Conservation (phyloP, 306 rosid genomes). For the Glycyrrhiza uralensis region DNA sequence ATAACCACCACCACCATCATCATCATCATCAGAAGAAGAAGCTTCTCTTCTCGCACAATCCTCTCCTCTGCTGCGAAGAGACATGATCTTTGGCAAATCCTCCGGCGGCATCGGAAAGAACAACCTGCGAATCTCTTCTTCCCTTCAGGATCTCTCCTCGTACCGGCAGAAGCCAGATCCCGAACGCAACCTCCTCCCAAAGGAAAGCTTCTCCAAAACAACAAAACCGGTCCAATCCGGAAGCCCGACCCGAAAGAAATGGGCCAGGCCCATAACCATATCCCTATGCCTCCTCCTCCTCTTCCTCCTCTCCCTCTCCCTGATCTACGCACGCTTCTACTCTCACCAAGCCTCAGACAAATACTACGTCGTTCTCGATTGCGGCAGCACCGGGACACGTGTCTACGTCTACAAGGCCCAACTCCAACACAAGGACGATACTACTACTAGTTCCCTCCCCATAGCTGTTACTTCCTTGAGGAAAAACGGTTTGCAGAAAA, state of each 20-base stretch:
- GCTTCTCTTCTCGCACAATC: neutral
- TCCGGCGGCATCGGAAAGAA: conserved; percentile 32
- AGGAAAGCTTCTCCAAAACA: conserved; percentile 66
- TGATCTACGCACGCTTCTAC: conserved; percentile 47
- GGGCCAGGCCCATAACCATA: conserved; percentile 38
- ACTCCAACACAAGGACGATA: conserved; percentile 24
- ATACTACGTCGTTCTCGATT: conserved; percentile 80
- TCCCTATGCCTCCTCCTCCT: conserved; percentile 36
- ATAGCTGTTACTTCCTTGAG: conserved; percentile 43
- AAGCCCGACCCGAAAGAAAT: conserved; percentile 43
- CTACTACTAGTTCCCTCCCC: conserved; percentile 61
- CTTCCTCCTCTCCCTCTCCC: conserved; percentile 34
- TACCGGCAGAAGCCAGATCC: too few species aligned
- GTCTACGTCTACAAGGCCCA: conserved; percentile 70
- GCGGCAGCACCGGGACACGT: conserved; percentile 92
- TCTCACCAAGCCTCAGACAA: conserved; percentile 51
- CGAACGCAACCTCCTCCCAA: too few species aligned
- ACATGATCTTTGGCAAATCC: conserved; percentile 58
- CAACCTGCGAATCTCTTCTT: conserved; percentile 63
- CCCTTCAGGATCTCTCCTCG: conserved; percentile 83
- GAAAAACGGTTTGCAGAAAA: conserved; percentile 34
- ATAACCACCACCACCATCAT: neutral
- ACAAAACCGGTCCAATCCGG: conserved; percentile 46
- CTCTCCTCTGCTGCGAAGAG: neutral
- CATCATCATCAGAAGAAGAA: neutral